Conservation (phyloP, 1,284 basidiomycete genomes). For the Pseudozyma sp. region DNA sequence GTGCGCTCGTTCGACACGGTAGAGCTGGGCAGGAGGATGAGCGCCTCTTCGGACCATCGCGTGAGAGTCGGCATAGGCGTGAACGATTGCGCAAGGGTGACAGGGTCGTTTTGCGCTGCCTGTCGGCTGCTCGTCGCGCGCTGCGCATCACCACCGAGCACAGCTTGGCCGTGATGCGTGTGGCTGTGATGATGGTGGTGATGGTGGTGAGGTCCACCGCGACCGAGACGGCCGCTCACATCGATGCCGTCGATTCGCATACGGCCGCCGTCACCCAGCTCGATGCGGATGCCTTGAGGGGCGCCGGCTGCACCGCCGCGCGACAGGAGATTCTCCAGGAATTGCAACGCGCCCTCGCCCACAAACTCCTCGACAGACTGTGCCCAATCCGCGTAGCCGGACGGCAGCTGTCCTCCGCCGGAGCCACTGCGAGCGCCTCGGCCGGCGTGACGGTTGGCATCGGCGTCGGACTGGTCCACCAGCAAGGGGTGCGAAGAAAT, state of each 20-base stretch:
- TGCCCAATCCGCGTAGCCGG: slow-evolving; percentile 67
- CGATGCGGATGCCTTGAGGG: slow-evolving; percentile 58
- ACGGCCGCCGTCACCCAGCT: slow-evolving; percentile 52
- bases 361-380: slow-evolving; percentile 85
- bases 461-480: slow-evolving; percentile 72
- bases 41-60: slow-evolving; percentile 90
- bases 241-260: slow-evolving; percentile 57
- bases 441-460: slow-evolving; percentile 36
- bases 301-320: slow-evolving; percentile 59
- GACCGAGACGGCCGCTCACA: slow-evolving; percentile 17
- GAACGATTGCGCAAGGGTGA: slow-evolving; percentile 69
- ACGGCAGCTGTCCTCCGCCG: slow-evolving; percentile 22
- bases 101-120: slow-evolving; percentile 49
- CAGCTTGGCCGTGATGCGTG: slow-evolving; percentile 33
- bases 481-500: slow-evolving; percentile 82
- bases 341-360: slow-evolving; percentile 82
- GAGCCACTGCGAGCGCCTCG: slow-evolving; percentile 13
- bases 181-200: slow-evolving; percentile 32
- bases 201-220: slow-evolving; percentile 19
- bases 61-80: slow-evolving; percentile 82
- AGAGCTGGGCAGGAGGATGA: slow-evolving; percentile 77
- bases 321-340: slow-evolving; percentile 79
- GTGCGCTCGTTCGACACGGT: slow-evolving; percentile 78
- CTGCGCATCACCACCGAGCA: slow-evolving; percentile 28
- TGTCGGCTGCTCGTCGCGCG: slow-evolving; percentile 27